Percentiles rank a stretch among this genome's conserved stretches.
phyloP scores from a whole-genome alignment of 345 rosid genomes.

The Firmiana major region DNA sequence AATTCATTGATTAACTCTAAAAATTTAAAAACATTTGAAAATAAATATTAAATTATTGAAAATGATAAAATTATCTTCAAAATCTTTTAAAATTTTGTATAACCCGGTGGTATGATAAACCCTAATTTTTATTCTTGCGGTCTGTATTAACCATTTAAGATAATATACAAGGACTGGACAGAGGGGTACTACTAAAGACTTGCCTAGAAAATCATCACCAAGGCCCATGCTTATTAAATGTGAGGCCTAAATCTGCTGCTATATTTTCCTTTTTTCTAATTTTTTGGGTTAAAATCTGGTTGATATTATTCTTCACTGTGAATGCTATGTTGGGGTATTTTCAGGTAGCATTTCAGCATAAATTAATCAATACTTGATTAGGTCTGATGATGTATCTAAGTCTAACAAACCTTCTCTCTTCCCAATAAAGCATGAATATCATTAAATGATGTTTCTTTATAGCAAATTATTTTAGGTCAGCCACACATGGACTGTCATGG shows the following conservation, averaged over 20 bases:
- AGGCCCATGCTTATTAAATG: conserved; percentile 5
- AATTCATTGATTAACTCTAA: too few species aligned
- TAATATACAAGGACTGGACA: background rate
- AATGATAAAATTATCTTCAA: too few species aligned
- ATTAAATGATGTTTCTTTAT: background rate
- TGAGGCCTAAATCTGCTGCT: background rate
- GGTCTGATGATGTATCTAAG: background rate
- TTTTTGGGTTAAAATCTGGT: background rate
- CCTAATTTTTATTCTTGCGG: background rate
- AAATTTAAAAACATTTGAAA: too few species aligned
- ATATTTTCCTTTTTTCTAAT: background rate
- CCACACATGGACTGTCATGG: conserved; percentile 3
- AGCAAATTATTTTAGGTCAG: conserved; percentile 3
- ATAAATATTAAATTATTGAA: too few species aligned
- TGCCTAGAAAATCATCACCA: background rate
- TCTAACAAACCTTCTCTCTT: background rate
- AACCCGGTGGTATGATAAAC: too few species aligned
- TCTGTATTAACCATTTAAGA: background rate
- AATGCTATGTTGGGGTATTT: background rate
- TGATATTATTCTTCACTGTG: background rate
- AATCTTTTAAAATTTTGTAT: too few species aligned
- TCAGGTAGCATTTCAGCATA: background rate
- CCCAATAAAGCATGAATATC: background rate
- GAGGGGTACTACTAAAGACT: background rate
- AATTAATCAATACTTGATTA: background rate